Conservation (phyloP, 805 yeast genomes). For the Candida morakotiae region DNA sequence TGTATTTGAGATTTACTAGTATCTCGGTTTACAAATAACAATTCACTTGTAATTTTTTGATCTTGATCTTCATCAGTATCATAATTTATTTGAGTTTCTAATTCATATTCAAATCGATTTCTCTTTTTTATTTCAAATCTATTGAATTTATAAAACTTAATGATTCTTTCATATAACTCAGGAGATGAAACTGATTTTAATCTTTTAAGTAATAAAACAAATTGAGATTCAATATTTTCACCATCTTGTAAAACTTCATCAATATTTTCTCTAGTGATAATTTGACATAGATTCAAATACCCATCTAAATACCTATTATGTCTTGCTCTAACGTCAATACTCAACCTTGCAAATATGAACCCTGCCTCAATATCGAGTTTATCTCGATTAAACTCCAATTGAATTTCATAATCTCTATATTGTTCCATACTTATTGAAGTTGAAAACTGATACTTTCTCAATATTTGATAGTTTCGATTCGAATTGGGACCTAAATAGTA, state of each 20-base stretch:
- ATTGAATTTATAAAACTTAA: neutral
- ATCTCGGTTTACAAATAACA: too few relatives aligned
- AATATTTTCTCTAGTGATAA: constrained; percentile 1
- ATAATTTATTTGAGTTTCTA: neutral
- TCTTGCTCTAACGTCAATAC: constrained; percentile 1
- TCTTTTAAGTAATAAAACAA: neutral
- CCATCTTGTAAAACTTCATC: constrained; percentile 2
- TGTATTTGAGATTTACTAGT: too few relatives aligned
- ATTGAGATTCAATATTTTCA: constrained; percentile 1
- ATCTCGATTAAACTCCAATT: neutral
- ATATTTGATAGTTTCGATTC: neutral
- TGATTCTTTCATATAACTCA: neutral
- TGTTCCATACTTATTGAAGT: constrained; percentile 2
- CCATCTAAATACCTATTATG: constrained; percentile 1
- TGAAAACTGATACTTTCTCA: too few relatives aligned
- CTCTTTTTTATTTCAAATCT: constrained; percentile 1
- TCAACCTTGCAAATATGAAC: neutral
- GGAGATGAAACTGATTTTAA: neutral
- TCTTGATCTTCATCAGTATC: neutral
- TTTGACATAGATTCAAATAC: neutral
- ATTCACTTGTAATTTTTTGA: too few relatives aligned
- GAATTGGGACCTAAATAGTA: neutral
- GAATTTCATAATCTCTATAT: neutral
- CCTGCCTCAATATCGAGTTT: neutral
- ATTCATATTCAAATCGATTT: neutral